Conservation (phyloP, 192 early-diverging fungal genomes). For the Coemansia sp. region DNA sequence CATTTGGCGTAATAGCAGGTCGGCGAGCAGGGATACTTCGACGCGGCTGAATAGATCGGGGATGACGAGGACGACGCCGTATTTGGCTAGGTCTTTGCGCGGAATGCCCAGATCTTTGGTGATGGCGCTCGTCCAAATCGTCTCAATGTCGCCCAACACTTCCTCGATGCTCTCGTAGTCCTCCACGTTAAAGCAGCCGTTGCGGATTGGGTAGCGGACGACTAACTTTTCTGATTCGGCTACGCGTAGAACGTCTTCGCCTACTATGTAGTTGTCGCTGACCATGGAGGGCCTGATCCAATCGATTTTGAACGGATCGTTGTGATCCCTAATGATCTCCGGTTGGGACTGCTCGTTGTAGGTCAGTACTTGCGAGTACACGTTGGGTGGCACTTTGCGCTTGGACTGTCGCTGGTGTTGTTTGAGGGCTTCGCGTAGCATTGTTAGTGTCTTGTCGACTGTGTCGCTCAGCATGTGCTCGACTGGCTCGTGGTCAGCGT, state of each 20-base stretch:
- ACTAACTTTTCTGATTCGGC: constrained; percentile 31
- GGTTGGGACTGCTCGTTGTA: constrained; percentile 67
- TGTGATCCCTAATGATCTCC: constrained; percentile 79
- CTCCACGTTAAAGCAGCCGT: constrained; percentile 72
- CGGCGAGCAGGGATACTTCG: constrained; percentile 63
- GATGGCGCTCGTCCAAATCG: constrained; percentile 76
- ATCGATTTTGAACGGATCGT: constrained; percentile 88
- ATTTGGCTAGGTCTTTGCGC: constrained; percentile 56
- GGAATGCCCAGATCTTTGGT: constrained; percentile 67
- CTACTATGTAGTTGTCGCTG: constrained; percentile 49
- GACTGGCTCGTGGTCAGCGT: background rate
- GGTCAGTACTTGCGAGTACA: constrained; percentile 64
- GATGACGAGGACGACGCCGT: constrained; percentile 74
- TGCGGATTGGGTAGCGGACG: constrained; percentile 72
- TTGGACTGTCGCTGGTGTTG: constrained; percentile 79
- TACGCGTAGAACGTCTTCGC: constrained; percentile 35
- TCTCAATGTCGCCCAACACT: constrained; percentile 72
- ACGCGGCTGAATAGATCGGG: constrained; percentile 71
- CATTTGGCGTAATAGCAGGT: constrained; percentile 73
- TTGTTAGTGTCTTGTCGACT: constrained; percentile 28
- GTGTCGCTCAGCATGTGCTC: constrained; percentile 5
- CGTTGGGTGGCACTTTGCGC: constrained; percentile 73
- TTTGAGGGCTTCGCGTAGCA: constrained; percentile 70
- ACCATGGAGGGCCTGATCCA: constrained; percentile 62
- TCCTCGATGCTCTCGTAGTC: constrained; percentile 70